Evolutionary conservation across 192 early-diverging fungal species (phyloP).

Genomic region (Pilaira anomala): DNA sequence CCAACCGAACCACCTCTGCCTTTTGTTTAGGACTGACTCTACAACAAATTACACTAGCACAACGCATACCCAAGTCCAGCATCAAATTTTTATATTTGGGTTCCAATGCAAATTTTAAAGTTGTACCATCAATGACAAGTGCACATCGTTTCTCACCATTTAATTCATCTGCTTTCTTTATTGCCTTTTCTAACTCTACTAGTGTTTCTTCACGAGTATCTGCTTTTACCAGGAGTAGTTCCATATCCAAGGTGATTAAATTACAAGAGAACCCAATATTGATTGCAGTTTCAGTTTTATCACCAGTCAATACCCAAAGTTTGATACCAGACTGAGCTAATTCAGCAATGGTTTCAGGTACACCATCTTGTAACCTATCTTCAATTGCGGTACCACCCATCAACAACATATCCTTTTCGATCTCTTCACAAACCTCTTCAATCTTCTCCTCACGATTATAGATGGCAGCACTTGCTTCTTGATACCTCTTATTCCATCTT

Average conservation of each 20-base stretch:
- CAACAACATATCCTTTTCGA: slow-evolving; percentile 77
- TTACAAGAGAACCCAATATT: slow-evolving; percentile 98
- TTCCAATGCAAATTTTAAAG: slow-evolving; percentile 77
- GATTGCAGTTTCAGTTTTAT: slow-evolving; percentile 97
- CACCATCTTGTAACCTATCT: slow-evolving; percentile 95
- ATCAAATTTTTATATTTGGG: slow-evolving; percentile 53
- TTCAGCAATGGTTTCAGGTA: slow-evolving; percentile 88
- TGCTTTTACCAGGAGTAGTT: slow-evolving; percentile 74
- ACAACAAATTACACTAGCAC: slow-evolving; percentile 90
- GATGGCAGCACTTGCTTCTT: slow-evolving; percentile 68
- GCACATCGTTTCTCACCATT: slow-evolving; percentile 40
- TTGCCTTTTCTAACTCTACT: slow-evolving; percentile 68
- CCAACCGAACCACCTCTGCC: slow-evolving; percentile 86
- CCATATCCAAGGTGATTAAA: slow-evolving; percentile 80
- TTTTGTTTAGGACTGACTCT: slow-evolving; percentile 96
- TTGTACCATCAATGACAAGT: slow-evolving; percentile 91
- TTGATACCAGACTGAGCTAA: slow-evolving; percentile 89
- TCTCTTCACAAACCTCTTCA: slow-evolving; percentile 72
- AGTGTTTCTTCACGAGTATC: slow-evolving; percentile 54
- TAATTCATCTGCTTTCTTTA: slow-evolving; percentile 43
- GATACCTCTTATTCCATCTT: slow-evolving; percentile 66
- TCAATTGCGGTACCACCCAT: slow-evolving; percentile 97
- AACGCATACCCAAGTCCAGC: slow-evolving; percentile 71
- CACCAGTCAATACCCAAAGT: slow-evolving; percentile 96
- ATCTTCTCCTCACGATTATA: slow-evolving; percentile 80